Percentiles rank a stretch among this genome's conserved stretches.
phyloP scores from a whole-genome alignment of 2,329 filamentous ascomycete genomes.

The Pyricularia sp. region DNA sequence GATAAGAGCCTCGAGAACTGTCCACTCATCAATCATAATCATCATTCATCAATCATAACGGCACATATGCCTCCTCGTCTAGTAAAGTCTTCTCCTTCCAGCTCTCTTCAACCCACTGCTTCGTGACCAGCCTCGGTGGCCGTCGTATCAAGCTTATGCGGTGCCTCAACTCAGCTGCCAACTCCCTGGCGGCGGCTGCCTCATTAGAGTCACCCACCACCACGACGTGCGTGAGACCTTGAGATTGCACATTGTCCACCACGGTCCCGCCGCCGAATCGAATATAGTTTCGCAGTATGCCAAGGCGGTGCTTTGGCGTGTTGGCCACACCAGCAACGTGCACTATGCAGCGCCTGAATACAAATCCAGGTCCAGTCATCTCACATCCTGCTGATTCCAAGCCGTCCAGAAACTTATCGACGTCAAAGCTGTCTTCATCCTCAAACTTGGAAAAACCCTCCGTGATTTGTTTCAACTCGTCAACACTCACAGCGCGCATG shows the following conservation, averaged over 20 bases:
- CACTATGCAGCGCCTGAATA: slow-evolving; percentile 40
- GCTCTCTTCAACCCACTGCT: slow-evolving; percentile 68
- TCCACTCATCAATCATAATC: neutral
- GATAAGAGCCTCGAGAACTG: neutral
- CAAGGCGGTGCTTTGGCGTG: slow-evolving; percentile 11
- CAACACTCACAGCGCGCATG: slow-evolving; percentile 45
- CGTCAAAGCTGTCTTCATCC: neutral
- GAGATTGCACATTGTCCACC: slow-evolving; percentile 37
- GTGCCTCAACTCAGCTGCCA: slow-evolving; percentile 33
- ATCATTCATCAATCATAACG: slow-evolving; percentile 11
- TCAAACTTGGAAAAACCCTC: slow-evolving; percentile 12
- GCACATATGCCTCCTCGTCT: slow-evolving; percentile 61
- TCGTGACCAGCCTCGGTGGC: slow-evolving; percentile 60
- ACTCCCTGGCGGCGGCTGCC: slow-evolving; percentile 21
- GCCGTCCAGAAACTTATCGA: neutral
- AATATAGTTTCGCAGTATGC: slow-evolving; percentile 47
- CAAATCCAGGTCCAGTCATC: slow-evolving; percentile 24
- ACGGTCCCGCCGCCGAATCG: slow-evolving; percentile 61
- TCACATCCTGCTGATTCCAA: neutral
- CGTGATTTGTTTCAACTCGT: slow-evolving; percentile 31
- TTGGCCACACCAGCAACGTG: slow-evolving; percentile 23
- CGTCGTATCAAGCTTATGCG: slow-evolving; percentile 32
- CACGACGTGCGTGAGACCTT: slow-evolving; percentile 63
- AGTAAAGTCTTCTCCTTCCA: slow-evolving; percentile 72
- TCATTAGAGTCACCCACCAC: slow-evolving; percentile 36